Evolutionary conservation across 768 basidiomycete species (phyloP).

Genomic region (Collybiopsis luxurians): DNA sequence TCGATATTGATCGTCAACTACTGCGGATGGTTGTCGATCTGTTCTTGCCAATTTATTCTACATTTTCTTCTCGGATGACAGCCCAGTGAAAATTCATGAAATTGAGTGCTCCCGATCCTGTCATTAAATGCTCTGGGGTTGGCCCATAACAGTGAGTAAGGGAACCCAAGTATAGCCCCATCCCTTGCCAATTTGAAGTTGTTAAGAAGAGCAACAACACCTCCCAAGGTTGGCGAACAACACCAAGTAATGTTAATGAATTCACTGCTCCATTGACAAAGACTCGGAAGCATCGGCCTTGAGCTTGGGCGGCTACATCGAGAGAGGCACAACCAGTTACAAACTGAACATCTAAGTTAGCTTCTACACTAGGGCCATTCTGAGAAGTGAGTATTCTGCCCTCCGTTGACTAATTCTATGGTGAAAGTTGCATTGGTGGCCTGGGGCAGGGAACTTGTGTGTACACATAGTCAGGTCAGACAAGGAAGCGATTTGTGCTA

Average conservation of each 20-base stretch:
- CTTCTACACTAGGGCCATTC: conserved; percentile 54
- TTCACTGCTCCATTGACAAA: conserved; percentile 40
- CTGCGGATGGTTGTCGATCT: too few species aligned
- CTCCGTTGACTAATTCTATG: conserved; percentile 47
- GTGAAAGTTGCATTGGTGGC: conserved; percentile 42
- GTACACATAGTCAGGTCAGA: conserved; percentile 63
- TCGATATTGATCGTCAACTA: too few species aligned
- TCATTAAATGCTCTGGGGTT: conserved; percentile 49
- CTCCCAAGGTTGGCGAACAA: conserved; percentile 56
- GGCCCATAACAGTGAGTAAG: conserved; percentile 42
- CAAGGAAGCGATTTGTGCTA: conserved; percentile 54
- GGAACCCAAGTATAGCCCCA: conserved; percentile 48
- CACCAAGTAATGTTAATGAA: conserved; percentile 59
- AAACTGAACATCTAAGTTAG: conserved; percentile 72
- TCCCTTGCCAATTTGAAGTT: conserved; percentile 50
- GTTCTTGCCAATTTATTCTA: too few species aligned
- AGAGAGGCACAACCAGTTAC: conserved; percentile 56
- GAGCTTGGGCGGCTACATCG: conserved; percentile 60
- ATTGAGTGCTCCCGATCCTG: too few species aligned
- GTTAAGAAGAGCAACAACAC: conserved; percentile 59
- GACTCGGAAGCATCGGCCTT: conserved; percentile 55
- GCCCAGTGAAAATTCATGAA: too few species aligned
- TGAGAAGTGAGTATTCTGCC: conserved; percentile 53
- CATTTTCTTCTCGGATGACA: too few species aligned
- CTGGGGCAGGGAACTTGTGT: conserved; percentile 45